phyloP scores from a whole-genome alignment of 2,329 filamentous ascomycete species.

The Xylariaceae sp. region DNA sequence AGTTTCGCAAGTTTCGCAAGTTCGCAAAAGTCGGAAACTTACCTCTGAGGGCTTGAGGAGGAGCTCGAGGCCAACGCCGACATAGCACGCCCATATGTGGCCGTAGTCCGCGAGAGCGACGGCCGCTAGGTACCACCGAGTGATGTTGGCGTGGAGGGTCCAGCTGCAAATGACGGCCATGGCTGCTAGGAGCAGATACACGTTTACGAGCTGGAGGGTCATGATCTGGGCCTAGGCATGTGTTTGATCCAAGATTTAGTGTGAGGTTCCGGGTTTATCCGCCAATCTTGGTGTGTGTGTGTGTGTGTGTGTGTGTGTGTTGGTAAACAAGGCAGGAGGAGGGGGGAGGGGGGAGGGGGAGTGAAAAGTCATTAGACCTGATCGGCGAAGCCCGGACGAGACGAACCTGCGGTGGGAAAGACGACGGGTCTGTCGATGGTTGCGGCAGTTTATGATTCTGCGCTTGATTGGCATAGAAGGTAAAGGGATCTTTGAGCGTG shows the following conservation, averaged over 20 bases:
- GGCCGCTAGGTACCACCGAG: slow-evolving; percentile 26
- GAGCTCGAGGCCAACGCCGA: slow-evolving; percentile 25
- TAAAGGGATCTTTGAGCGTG: slow-evolving; percentile 23
- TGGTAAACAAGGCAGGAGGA: too few species aligned
- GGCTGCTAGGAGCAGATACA: slow-evolving; percentile 30
- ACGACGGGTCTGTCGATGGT: background rate
- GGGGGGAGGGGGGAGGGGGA: too few species aligned
- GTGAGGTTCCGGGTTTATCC: background rate
- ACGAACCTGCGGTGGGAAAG: slow-evolving; percentile 16
- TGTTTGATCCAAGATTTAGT: background rate
- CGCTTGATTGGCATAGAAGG: slow-evolving; percentile 28
- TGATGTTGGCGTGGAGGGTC: slow-evolving; percentile 24
- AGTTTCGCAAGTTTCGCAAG: too few species aligned
- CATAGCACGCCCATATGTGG: slow-evolving; percentile 32
- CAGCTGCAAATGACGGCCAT: slow-evolving; percentile 30
- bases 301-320: too few species aligned
- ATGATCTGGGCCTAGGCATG: slow-evolving; percentile 22
- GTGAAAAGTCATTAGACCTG: too few species aligned
- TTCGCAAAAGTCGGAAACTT: background rate
- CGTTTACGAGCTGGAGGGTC: slow-evolving; percentile 29
- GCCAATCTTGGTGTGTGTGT: too few species aligned
- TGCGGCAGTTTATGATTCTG: slow-evolving; percentile 17
- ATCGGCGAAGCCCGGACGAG: background rate
- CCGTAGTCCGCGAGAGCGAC: slow-evolving; percentile 33
- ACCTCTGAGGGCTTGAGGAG: slow-evolving; percentile 22